Base-by-base conservation (phyloP, 371 early-diverging fungal species). In the Rhizopus sp. region DNA sequence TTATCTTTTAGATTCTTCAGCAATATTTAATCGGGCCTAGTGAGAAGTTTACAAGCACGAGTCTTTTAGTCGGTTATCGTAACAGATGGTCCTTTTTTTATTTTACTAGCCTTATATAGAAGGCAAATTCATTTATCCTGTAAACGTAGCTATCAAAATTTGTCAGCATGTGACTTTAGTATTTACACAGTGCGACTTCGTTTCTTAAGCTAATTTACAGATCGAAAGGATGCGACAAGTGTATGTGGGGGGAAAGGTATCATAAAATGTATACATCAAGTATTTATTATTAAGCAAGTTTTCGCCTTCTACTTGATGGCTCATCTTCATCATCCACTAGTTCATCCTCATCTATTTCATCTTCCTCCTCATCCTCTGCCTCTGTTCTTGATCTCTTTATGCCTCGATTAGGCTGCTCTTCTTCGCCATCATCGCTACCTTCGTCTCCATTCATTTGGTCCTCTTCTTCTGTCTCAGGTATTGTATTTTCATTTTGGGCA, bases 261-360 rank as follows among this genome's bases (percentile, higher is more conserved):
- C 8, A 23, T 23, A 23, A 16, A 15, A 42, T 2, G 44, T 42
- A 17, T 42, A 15, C 15, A 46, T 46, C 12, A 23, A 23, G 7
- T 4, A 4, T 47, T 32, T 38, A 44, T 78, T 44, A 37, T 31
- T 31, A 35, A 2, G 39, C 45, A 34, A 40, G 47, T 45, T 33
- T 53, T 13, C 50, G 45, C 17, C 49, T 46, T 46, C 29, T 16
- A 15, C 29, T 5, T 46, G 15, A 8, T 40, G 33, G 32, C 32
- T 47, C 40, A 17, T 51, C 51, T 13, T 53, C 53, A 41, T 39
- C 53, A 16, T 38, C 35, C 16, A 16, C 51, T 5, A 53, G 35
- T n/a, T 53, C 53, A 13, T 53, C 53, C 15, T 54, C 55, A 48
- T 60, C 60, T 7, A 49, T 57, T 32, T 56, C 53, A 13, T 62